A percentile compares a stretch with the other conserved stretches of the same genome.
phyloP scores from a whole-genome alignment of 208 protist species.

The Crithidia fasciculata region DNA sequence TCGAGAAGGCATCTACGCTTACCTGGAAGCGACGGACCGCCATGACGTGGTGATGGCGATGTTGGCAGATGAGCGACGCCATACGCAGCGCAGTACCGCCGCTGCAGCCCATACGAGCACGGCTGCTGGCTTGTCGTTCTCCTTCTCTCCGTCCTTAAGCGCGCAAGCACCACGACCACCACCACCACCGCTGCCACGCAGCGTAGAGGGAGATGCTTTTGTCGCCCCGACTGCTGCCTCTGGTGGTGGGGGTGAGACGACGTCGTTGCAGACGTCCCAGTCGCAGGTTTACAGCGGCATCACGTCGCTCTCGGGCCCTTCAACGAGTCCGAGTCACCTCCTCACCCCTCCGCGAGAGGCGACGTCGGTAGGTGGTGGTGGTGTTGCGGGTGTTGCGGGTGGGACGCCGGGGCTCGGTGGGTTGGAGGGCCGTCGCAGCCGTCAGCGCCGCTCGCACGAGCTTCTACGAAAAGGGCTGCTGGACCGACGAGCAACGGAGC shows the following conservation, averaged over 20 bases:
- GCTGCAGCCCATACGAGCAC: not conserved
- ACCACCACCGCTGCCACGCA: no score
- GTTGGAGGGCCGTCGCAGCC: slow-evolving; percentile 2
- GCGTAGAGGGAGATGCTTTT: no score
- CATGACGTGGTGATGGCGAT: slow-evolving; percentile 65
- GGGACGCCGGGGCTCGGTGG: not conserved
- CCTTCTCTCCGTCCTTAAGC: not conserved
- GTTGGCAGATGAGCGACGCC: slow-evolving; percentile 36
- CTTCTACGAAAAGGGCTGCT: slow-evolving; percentile 32
- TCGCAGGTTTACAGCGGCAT: slow-evolving; percentile 5
- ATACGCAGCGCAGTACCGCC: slow-evolving; percentile 10
- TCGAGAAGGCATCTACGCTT: slow-evolving; percentile 44
- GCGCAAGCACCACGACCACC: no score
- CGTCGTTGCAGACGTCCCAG: not conserved
- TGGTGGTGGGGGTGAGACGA: no score
- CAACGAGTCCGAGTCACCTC: not conserved
- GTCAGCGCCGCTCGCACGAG: slow-evolving; percentile 33
- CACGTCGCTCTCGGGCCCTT: not conserved
- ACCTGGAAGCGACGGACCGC: slow-evolving; percentile 49
- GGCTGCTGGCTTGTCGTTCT: not conserved
- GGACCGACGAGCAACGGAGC: slow-evolving; percentile 10
- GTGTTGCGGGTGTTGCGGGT: no score
- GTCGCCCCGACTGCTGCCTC: not conserved
- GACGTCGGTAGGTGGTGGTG: not conserved
- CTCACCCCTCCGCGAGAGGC: not conserved